Evolutionary conservation across 345 rosid species (phyloP).

Genomic region (Ceriops decandra): DNA sequence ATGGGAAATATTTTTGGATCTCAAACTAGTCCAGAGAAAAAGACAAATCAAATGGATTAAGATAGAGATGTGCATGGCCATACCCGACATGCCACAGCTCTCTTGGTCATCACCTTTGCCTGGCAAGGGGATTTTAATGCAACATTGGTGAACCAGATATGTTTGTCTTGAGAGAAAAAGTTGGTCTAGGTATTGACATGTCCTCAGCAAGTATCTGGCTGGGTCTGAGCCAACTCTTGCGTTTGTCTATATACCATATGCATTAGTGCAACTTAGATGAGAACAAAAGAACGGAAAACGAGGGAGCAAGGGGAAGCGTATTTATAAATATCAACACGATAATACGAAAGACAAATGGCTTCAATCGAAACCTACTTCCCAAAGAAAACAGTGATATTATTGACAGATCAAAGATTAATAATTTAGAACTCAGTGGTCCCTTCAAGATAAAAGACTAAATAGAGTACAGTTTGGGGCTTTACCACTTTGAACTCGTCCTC

Average conservation of each 20-base stretch:
- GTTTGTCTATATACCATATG: not conserved
- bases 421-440: not conserved
- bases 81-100: too few species aligned
- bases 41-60: too few species aligned
- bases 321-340: not conserved
- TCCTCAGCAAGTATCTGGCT: not conserved
- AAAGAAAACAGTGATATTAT: slow-evolving; percentile 24
- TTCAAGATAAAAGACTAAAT: slow-evolving; percentile 4
- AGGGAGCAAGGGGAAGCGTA: not conserved
- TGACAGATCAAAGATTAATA: slow-evolving; percentile 4
- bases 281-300: not conserved
- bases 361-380: slow-evolving; percentile 14
- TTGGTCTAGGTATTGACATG: too few species aligned
- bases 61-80: too few species aligned
- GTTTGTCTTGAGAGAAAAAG: too few species aligned
- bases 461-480: too few species aligned
- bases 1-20: too few species aligned
- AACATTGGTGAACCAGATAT: too few species aligned
- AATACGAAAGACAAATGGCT: not conserved
- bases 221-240: not conserved
- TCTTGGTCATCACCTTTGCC: too few species aligned
- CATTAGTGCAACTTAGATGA: not conserved
- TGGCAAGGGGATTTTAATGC: too few species aligned
- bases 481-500: too few species aligned
- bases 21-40: too few species aligned